These are phyloP conservation scores for Helicostylum pulchrum DNA, from an alignment of 192 early-diverging fungal genomes.

Conservation along the genomic window DNA sequence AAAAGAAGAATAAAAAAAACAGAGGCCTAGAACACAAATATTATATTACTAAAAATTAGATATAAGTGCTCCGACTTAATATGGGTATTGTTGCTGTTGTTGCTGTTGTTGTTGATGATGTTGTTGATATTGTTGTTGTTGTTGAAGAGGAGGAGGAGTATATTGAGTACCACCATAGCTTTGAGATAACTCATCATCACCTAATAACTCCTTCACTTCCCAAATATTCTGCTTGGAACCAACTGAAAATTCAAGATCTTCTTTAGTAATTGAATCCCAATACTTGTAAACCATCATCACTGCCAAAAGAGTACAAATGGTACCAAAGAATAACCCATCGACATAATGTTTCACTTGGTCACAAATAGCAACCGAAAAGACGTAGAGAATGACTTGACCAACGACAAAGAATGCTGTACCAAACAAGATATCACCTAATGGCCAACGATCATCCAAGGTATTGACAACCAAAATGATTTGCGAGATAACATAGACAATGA, in stretches of 20 bases:
- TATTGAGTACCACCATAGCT: conserved; percentile 8
- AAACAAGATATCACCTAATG: conserved; percentile 80
- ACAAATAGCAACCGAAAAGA: conserved; percentile 70
- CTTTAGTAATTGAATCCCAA: conserved; percentile 91
- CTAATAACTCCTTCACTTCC: conserved; percentile 72
- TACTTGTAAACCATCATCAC: conserved; percentile 97
- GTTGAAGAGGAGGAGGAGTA: background rate
- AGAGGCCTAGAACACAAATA: background rate
- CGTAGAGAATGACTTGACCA: conserved; percentile 69
- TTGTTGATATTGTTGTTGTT: background rate
- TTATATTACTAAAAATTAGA: background rate
- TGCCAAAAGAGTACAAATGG: conserved; percentile 71
- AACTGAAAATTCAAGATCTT: conserved; percentile 87
- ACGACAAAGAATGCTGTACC: conserved; percentile 72
- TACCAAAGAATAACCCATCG: conserved; percentile 89
- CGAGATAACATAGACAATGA: conserved; percentile 73
- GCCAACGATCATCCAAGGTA: conserved; percentile 85
- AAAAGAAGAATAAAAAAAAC: background rate
- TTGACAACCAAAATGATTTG: conserved; percentile 85
- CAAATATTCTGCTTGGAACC: conserved; percentile 80
- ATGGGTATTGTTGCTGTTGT: background rate
- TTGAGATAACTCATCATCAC: conserved; percentile 45
- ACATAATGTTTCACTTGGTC: conserved; percentile 80
- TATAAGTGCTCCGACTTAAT: background rate
- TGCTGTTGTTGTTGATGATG: background rate